Evolutionary conservation across 495 filamentous ascomycete species (phyloP).

Genomic region (Aspergillus kassunensis): DNA sequence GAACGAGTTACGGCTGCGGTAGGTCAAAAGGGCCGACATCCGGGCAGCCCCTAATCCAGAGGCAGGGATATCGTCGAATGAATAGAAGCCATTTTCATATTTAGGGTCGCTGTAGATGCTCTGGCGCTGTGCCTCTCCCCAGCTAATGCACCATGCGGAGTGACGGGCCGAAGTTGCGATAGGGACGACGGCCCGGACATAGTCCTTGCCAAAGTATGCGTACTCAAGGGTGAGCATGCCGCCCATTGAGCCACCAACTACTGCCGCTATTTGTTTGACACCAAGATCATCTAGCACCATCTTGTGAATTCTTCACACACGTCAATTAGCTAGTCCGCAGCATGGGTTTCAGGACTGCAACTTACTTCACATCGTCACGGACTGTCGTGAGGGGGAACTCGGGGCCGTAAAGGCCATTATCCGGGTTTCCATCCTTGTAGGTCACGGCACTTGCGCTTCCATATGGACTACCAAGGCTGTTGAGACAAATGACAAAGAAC

Average conservation of each 20-base stretch:
- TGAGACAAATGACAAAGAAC: conserved; percentile 94
- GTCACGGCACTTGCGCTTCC: conserved; percentile 95
- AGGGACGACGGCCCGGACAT: conserved; percentile 85
- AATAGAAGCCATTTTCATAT: conserved; percentile 95
- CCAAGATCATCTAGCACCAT: conserved; percentile 86
- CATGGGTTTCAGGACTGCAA: background rate
- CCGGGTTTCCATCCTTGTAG: conserved; percentile 70
- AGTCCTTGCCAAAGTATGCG: conserved; percentile 92
- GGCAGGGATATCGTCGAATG: conserved; percentile 74
- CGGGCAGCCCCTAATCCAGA: conserved; percentile 89
- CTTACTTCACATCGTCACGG: conserved; percentile 89
- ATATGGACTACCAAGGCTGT: conserved; percentile 94
- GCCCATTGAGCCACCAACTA: conserved; percentile 96
- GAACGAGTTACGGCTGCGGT: conserved; percentile 93
- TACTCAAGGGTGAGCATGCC: conserved; percentile 97
- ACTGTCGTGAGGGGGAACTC: conserved; percentile 96
- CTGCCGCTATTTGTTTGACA: conserved; percentile 78
- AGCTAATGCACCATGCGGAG: conserved; percentile 98
- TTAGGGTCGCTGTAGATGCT: conserved; percentile 98
- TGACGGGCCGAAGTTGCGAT: conserved; percentile 94
- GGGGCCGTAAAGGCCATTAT: conserved; percentile 78
- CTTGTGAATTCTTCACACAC: conserved; percentile 71
- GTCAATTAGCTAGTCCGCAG: conserved; percentile 20
- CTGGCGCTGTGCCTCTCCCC: conserved; percentile 96
- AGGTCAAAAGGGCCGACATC: conserved; percentile 94